phyloP scores from a whole-genome alignment of 371 early-diverging fungal species.

The Mortierella sp. region DNA sequence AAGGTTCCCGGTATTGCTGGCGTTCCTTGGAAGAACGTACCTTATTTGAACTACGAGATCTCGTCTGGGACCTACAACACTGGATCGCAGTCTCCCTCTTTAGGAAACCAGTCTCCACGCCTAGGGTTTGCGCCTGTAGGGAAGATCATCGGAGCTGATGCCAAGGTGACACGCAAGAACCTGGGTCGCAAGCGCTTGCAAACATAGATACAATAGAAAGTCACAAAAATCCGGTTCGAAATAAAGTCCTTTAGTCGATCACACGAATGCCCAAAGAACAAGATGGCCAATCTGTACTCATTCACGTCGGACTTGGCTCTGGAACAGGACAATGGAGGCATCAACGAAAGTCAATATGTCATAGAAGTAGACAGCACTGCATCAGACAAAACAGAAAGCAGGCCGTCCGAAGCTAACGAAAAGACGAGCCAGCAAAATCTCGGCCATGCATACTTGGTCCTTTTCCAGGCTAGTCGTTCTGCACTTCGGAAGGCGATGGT shows the following conservation, averaged over 20 bases:
- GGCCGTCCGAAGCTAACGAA: too few species aligned
- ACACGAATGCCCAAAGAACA: background rate
- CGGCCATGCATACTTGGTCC: conserved; percentile 29
- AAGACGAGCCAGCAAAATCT: conserved; percentile 25
- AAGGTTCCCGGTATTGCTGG: conserved; percentile 57
- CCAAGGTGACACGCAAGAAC: conserved; percentile 47
- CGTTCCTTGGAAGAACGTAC: conserved; percentile 63
- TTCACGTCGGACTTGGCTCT: conserved; percentile 20
- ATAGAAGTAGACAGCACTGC: background rate
- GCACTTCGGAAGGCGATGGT: conserved; percentile 22
- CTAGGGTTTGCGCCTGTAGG: conserved; percentile 21
- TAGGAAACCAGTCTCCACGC: conserved; percentile 20
- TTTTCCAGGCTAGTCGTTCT: conserved; percentile 37
- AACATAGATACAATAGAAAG: conserved; percentile 1
- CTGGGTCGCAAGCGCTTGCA: conserved; percentile 41
- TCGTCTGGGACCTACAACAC: conserved; percentile 29
- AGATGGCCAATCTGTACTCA: conserved; percentile 15
- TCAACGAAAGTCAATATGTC: background rate
- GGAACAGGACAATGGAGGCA: conserved; percentile 7
- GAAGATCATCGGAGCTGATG: conserved; percentile 47
- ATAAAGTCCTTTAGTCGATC: background rate
- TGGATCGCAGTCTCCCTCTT: conserved; percentile 13
- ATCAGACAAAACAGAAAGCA: background rate
- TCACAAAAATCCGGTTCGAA: background rate
- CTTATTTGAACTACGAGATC: conserved; percentile 58